Evolutionary conservation across 257 asterid genomes (phyloP), one percentile per base, ranked within the genome.

Genomic region (Scutellaria baicalensis): DNA sequence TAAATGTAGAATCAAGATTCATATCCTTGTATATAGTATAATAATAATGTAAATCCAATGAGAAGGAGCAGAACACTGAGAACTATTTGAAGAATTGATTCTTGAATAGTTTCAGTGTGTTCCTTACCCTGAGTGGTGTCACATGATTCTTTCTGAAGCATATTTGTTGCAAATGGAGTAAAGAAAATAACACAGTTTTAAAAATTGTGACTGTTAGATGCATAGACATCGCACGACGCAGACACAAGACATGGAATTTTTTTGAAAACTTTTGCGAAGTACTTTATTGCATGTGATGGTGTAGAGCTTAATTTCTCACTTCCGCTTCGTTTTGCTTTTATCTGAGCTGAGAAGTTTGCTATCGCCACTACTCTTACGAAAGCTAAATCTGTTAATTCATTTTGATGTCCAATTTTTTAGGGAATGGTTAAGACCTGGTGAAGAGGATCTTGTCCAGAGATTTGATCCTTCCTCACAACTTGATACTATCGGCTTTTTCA

Each of bases 391-490:
- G 69, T 42, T 66, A 35, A 65, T 4, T 59, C 8, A 56, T 38
- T 67, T 52, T 56, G 52, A 62, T 75, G 61, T 27, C 66, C 12
- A n/a, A 9, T 74, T 64, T 59, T 78, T 59, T 89, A 91, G 96
- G 83, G 95, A 91, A 74, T 94, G 99, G 97, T 80, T 94, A 65
- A 89, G 88, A 72, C 86, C 94, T 0, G 95, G 99, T 21, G 99
- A 94, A 85, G 99, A 94, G 73, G 81, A 86, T 51, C 82, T 89
- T 62, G 97, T 94, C 72, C 99, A 94, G 85, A 89, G 97, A 78
- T 94, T 94, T 54, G 97, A 94, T 82, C 99, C 97, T 8, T 87
- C 96, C 4, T 86, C 96, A 14, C 52, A 84, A 42, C 90, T 89
- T 2, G 99, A 93, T 69, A 93, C 97, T 0, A 88, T 93, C 18